Evolutionary conservation across 1,284 basidiomycete species (phyloP).

Genomic region (Cryptococcus sp.): DNA sequence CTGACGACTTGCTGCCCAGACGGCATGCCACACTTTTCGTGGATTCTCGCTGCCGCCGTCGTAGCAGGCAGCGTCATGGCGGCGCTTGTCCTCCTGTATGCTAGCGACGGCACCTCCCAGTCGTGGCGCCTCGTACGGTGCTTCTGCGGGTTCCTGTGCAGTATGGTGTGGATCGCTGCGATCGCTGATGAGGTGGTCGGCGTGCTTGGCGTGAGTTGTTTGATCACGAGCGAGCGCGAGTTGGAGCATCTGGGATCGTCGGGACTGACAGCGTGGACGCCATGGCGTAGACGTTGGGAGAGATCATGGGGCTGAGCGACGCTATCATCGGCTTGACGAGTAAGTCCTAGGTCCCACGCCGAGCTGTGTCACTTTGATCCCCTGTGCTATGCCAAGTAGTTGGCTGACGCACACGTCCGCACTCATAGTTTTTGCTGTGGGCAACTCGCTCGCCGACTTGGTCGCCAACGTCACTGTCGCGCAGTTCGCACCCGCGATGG

Average conservation of each 20-base stretch:
- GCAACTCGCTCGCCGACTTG: conserved; percentile 92
- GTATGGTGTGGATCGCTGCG: conserved; percentile 92
- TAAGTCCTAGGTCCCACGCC: too few species aligned
- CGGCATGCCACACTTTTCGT: conserved; percentile 56
- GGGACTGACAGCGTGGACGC: background rate
- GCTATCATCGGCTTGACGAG: conserved; percentile 79
- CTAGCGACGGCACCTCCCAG: conserved; percentile 60
- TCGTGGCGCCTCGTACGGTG: conserved; percentile 69
- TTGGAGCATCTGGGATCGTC: background rate
- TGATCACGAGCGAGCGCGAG: background rate
- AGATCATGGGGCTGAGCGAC: conserved; percentile 91
- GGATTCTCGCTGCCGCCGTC: conserved; percentile 59
- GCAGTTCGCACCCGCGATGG: conserved; percentile 53
- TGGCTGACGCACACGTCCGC: too few species aligned
- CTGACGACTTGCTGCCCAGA: conserved; percentile 1
- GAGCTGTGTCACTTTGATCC: conserved; percentile 10
- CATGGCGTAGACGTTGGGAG: conserved; percentile 84
- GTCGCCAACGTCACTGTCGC: conserved; percentile 95
- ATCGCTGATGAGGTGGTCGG: conserved; percentile 91
- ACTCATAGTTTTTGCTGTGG: conserved; percentile 78
- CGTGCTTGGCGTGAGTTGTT: conserved; percentile 65
- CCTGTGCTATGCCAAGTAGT: background rate
- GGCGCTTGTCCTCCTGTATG: conserved; percentile 61
- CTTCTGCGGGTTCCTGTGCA: conserved; percentile 80
- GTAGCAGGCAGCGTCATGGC: conserved; percentile 59